Base-by-base conservation (phyloP, 108 stramenopile species). In the Cyclostephanos tholiformis region DNA sequence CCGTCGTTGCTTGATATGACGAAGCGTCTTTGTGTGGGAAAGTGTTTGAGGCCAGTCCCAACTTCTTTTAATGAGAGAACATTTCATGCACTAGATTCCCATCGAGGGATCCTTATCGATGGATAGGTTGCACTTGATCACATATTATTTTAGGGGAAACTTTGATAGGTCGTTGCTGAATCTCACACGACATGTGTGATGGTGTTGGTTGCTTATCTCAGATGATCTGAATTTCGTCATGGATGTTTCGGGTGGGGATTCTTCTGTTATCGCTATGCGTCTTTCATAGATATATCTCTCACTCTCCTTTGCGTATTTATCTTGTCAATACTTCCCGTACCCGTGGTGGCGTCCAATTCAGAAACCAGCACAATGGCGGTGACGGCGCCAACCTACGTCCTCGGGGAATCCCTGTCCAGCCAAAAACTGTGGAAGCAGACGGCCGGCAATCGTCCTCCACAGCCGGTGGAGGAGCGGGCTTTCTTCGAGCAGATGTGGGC, bases 401-500 rank as follows among this genome's bases (percentile, higher is more conserved):
- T 98, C 56, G 95, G 95, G 72, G 96, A 97, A 58, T 91, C 82
- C 38, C 41, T 93, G 5, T 86, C 84, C 4, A 77, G 80, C 32
- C 97, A 98, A 79, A 76, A 77, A 41, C 79, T 98, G 11, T 98
- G 96, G 96, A 93, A 95, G 65, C 60, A 89, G 29, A 97, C 97
- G 2, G 96, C 96, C 3, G 96, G 96, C 9, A 87, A 86, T 39
- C 85, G 97, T n/a, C 97, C 97, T 6, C 90, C 93, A 8, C 97
- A 98, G 73, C 97, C 97, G 5, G 77, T 86, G 0, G 84, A 94
- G 59, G 96, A 96, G 73, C 76, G 97, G 10, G 90, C 90, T n/a
- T 93, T 90, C 62, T 97, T 91, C 72, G 97, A 97, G 77, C 84
- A 92, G 74, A 79, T 95, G 79, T 98, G 97, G 97, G 84, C 88